Evolutionary conservation across 1,139 yeast genomes (phyloP).

Genomic region (Saccharomyces hybrid): DNA sequence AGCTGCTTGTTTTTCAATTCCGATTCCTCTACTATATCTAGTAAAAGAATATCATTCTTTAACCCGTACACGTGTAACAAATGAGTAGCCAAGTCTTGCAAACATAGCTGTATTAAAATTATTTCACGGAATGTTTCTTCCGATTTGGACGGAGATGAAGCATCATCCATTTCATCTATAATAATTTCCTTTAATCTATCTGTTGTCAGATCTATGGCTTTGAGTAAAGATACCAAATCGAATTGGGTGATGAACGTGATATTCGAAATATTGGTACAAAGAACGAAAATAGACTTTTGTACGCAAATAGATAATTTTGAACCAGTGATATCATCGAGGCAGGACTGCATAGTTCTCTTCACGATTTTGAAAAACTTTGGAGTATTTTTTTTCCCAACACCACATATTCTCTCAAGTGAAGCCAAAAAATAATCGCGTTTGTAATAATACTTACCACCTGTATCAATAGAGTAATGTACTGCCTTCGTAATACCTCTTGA

Average conservation of each 20-base stretch:
- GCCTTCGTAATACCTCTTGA: conserved; percentile 58
- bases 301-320: conserved; percentile 1
- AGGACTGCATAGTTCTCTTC: conserved; percentile 11
- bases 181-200: conserved; percentile 24
- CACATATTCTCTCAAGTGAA: conserved; percentile 14
- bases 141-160: neutral
- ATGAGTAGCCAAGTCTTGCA: conserved; percentile 10
- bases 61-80: conserved; percentile 13
- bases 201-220: conserved; percentile 16
- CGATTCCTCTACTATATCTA: conserved; percentile 10
- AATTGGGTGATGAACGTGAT: conserved; percentile 17
- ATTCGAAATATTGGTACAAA: conserved; percentile 18
- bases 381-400: conserved; percentile 14
- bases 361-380: conserved; percentile 16
- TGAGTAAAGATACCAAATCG: conserved; percentile 18
- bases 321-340: conserved; percentile 10
- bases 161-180: conserved; percentile 11
- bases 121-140: neutral
- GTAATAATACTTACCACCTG: conserved; percentile 15
- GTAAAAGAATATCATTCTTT: conserved; percentile 10
- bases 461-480: conserved; percentile 36
- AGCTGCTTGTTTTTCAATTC: conserved; percentile 12
- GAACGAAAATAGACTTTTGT: conserved; percentile 14
- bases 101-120: conserved; percentile 8
- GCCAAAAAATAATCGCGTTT: conserved; percentile 18